Conservation (phyloP, 1,139 yeast genomes). For the Pichia sp. region DNA sequence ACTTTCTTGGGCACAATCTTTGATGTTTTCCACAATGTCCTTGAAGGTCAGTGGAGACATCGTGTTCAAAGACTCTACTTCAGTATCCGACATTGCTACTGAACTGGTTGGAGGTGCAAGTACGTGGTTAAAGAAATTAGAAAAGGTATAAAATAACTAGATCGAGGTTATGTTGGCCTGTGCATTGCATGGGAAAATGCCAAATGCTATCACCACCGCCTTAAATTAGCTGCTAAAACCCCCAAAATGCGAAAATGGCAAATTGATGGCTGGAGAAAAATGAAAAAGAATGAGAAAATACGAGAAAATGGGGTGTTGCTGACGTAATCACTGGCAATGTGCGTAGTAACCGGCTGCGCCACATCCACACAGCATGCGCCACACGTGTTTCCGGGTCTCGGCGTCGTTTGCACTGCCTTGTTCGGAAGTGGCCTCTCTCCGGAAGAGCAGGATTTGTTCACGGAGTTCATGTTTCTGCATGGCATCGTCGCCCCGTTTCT, state of each 20-base stretch:
- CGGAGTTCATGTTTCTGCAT: slow-evolving; percentile 1
- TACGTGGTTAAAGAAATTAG: too few relatives aligned
- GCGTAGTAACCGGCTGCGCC: slow-evolving; percentile 3
- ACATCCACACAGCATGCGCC: slow-evolving; percentile 1
- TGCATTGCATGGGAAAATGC: too few relatives aligned
- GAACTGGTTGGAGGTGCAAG: too few relatives aligned
- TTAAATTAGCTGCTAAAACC: too few relatives aligned
- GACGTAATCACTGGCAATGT: too few relatives aligned
- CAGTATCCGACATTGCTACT: slow-evolving; percentile 25
- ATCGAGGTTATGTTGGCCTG: too few relatives aligned
- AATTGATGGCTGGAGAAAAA: too few relatives aligned
- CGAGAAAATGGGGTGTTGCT: too few relatives aligned
- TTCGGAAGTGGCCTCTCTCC: background rate
- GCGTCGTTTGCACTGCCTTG: background rate
- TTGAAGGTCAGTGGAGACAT: slow-evolving; percentile 20
- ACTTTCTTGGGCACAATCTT: slow-evolving; percentile 28
- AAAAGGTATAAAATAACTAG: background rate
- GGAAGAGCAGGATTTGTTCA: background rate
- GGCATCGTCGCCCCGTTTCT: background rate
- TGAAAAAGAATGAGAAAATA: too few relatives aligned
- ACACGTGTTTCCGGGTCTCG: background rate
- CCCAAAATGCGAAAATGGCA: too few relatives aligned
- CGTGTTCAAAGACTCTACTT: slow-evolving; percentile 23
- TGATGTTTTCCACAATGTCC: slow-evolving; percentile 20
- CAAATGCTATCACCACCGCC: too few relatives aligned